Percentiles rank a stretch among this genome's conserved stretches.
Evolutionary conservation across 164 flowering plant genomes (phyloP).

Genomic region (Liriodendron chinense): DNA sequence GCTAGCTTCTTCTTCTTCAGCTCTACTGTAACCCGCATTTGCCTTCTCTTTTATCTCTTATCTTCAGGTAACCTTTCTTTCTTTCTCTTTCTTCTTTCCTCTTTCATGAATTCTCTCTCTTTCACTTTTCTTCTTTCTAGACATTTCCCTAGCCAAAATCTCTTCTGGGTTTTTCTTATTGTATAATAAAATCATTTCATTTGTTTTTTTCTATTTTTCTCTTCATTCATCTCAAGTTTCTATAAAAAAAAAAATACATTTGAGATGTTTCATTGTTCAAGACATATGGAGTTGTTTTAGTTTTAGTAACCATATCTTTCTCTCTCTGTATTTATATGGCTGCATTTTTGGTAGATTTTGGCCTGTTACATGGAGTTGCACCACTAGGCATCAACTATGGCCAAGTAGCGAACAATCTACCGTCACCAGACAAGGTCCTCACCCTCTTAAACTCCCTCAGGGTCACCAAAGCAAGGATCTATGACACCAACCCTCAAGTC

Average conservation of each 20-base stretch:
- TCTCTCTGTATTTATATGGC: background rate
- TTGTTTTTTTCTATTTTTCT: background rate
- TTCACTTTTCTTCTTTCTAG: background rate
- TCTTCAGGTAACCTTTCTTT: constrained; percentile 41
- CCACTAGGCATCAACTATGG: constrained; percentile 94
- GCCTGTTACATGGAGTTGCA: constrained; percentile 29
- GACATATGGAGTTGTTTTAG: background rate
- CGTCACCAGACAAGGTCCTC: constrained; percentile 59
- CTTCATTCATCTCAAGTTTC: background rate
- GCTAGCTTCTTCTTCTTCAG: constrained; percentile 18
- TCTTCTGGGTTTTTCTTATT: background rate
- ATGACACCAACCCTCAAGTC: constrained; percentile 86
- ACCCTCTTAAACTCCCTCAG: constrained; percentile 48
- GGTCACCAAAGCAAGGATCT: constrained; percentile 70
- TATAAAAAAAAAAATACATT: too few relatives aligned
- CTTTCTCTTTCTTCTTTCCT: background rate
- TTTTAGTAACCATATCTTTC: background rate
- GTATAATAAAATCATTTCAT: background rate
- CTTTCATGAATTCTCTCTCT: background rate
- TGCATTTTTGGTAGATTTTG: constrained; percentile 22
- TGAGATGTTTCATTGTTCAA: too few relatives aligned
- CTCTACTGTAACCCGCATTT: constrained; percentile 21
- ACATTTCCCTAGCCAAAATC: background rate
- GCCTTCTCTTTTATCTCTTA: constrained; percentile 29
- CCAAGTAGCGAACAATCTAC: constrained; percentile 79